phyloP scores from a whole-genome alignment of 495 filamentous ascomycete species.

The Aspergillus mulundensis region DNA sequence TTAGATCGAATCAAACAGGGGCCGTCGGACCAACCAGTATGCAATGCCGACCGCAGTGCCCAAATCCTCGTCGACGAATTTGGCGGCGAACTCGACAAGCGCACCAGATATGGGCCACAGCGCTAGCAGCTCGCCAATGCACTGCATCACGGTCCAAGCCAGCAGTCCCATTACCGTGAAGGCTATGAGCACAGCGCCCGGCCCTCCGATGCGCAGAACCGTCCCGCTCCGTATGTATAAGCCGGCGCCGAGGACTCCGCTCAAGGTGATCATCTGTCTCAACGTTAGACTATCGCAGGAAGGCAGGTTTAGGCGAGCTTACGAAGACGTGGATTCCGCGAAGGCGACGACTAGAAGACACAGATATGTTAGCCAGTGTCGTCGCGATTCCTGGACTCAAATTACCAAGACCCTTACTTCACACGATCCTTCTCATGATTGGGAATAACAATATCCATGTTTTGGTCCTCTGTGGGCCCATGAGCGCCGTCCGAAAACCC shows the following conservation, averaged over 20 bases:
- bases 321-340: conserved; percentile 44
- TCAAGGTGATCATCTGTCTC: conserved; percentile 41
- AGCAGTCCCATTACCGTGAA: conserved; percentile 39
- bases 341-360: conserved; percentile 24
- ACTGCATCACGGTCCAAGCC: conserved; percentile 43
- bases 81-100: conserved; percentile 41
- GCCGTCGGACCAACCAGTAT: conserved; percentile 37
- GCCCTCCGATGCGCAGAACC: conserved; percentile 39
- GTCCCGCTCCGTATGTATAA: conserved; percentile 45
- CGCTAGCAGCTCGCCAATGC: conserved; percentile 46
- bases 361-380: conserved; percentile 4
- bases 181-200: conserved; percentile 39
- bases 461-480: background rate
- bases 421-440: conserved; percentile 18
- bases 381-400: background rate
- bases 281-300: background rate
- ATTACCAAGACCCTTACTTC: conserved; percentile 16
- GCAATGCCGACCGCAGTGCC: conserved; percentile 42
- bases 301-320: conserved; percentile 8
- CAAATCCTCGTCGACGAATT: conserved; percentile 47
- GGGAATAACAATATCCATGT: background rate
- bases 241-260: conserved; percentile 43
- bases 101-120: conserved; percentile 47
- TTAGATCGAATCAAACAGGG: background rate
- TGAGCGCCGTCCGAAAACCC: background rate